phyloP scores from a whole-genome alignment of 106 monocot genomes.

The Allium cepa region DNA sequence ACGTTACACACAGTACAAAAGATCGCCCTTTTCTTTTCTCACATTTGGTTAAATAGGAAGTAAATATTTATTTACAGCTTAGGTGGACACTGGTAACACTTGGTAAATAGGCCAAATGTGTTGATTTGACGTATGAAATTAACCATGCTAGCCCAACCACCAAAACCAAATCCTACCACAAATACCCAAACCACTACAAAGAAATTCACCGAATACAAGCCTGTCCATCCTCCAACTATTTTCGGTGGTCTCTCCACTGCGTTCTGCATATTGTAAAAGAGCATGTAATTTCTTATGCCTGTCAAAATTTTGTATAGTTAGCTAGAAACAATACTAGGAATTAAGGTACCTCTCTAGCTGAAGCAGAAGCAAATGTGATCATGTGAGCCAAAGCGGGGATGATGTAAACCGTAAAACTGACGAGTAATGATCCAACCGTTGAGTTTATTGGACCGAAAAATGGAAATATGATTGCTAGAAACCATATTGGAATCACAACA shows the following conservation, averaged over 20 bases:
- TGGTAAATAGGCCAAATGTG: slow-evolving; percentile 81
- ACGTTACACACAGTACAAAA: too few relatives aligned
- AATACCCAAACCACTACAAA: slow-evolving; percentile 89
- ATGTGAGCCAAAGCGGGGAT: slow-evolving; percentile 74
- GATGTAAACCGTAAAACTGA: slow-evolving; percentile 83
- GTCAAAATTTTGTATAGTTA: background rate
- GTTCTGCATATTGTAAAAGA: slow-evolving; percentile 36
- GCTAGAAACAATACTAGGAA: background rate
- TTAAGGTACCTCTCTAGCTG: slow-evolving; percentile 57
- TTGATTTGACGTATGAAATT: slow-evolving; percentile 66
- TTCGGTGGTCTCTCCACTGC: slow-evolving; percentile 71
- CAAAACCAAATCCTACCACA: slow-evolving; percentile 81
- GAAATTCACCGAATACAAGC: slow-evolving; percentile 48
- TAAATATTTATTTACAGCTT: slow-evolving; percentile 5
- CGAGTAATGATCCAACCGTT: slow-evolving; percentile 66
- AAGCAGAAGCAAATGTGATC: slow-evolving; percentile 48
- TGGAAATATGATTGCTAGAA: slow-evolving; percentile 75
- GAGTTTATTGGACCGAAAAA: slow-evolving; percentile 92
- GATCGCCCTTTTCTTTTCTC: too few relatives aligned
- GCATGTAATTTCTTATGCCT: background rate
- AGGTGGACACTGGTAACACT: slow-evolving; percentile 78
- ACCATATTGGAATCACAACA: slow-evolving; percentile 76
- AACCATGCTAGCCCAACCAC: slow-evolving; percentile 77
- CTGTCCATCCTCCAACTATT: slow-evolving; percentile 64
- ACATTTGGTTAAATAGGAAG: too few relatives aligned